These are phyloP conservation scores for Paraphysoderma sedebokerense DNA, from an alignment of 371 early-diverging fungal species.

Conservation along the genomic window DNA sequence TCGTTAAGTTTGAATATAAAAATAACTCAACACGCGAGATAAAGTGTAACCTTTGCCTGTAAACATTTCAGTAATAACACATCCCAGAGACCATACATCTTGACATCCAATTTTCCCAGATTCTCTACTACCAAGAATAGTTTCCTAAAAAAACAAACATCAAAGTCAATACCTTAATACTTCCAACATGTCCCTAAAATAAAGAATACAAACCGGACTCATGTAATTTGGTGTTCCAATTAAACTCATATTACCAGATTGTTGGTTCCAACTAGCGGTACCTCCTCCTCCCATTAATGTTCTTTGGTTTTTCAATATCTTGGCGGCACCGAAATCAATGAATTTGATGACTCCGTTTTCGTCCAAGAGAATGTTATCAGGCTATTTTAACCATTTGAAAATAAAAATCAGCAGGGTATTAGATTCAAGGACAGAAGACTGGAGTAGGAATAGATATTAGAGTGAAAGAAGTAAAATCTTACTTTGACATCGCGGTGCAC, in stretches of 20 bases:
- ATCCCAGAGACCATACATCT: conserved; percentile 91
- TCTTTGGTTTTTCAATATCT: conserved; percentile 58
- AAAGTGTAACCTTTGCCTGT: conserved; percentile 41
- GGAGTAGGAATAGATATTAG: neutral
- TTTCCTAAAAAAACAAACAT: neutral
- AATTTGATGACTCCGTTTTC: conserved; percentile 59
- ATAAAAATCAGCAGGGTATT: neutral
- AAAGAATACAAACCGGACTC: neutral
- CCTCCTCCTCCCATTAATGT: conserved; percentile 21
- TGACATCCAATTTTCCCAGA: conserved; percentile 35
- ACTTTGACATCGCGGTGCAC: conserved; percentile 88
- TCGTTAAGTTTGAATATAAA: neutral
- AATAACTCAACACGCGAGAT: neutral
- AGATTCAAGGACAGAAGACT: neutral
- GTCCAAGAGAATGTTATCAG: conserved; percentile 65
- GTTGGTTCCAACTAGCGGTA: neutral
- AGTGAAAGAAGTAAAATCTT: conserved; percentile 18
- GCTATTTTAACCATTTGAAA: conserved; percentile 17
- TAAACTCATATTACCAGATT: conserved; percentile 29
- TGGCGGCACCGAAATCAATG: conserved; percentile 82
- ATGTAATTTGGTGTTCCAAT: conserved; percentile 96
- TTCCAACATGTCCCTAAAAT: neutral
- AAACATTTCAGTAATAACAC: conserved; percentile 88
- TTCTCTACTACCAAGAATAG: neutral
- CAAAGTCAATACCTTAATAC: neutral